These are phyloP conservation scores for Gamsiella multidivaricata DNA, from an alignment of 192 early-diverging fungal genomes.

Conservation along the genomic window DNA sequence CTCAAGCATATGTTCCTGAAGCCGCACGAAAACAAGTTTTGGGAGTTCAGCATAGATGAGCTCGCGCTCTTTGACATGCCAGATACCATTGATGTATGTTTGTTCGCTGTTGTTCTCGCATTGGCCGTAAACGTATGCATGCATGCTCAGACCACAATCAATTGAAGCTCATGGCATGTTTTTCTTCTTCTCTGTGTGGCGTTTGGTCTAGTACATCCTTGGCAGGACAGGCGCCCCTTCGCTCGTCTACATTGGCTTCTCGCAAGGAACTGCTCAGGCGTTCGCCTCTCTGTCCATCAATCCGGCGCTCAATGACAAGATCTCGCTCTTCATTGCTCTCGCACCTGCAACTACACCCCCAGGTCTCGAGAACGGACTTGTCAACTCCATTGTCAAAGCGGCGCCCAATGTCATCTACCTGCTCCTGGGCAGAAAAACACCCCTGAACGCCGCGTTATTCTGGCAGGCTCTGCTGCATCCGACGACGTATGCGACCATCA, in stretches of 20 bases:
- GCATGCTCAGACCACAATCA: no score
- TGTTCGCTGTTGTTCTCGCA: not conserved
- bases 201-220: constrained; percentile 77
- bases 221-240: constrained; percentile 79
- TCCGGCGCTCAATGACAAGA: constrained; percentile 79
- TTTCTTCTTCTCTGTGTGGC: not conserved
- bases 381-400: constrained; percentile 85
- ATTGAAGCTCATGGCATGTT: no score
- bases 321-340: constrained; percentile 90
- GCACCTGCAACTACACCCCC: constrained; percentile 90
- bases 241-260: constrained; percentile 96
- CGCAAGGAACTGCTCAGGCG: constrained; percentile 92
- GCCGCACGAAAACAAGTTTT: constrained; percentile 78
- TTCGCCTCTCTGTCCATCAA: constrained; percentile 89
- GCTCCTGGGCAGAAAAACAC: constrained; percentile 86
- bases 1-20: constrained; percentile 81
- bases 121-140: no score
- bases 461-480: constrained; percentile 87
- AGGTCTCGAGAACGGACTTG: constrained; percentile 81
- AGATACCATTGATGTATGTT: constrained; percentile 79
- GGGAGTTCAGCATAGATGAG: constrained; percentile 96
- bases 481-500: constrained; percentile 75
- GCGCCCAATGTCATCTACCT: constrained; percentile 90
- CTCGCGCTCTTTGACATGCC: constrained; percentile 89
- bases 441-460: constrained; percentile 81